phyloP scores from a whole-genome alignment of 176 grass and related monocot species.

The Bolboschoenus planiculmis region DNA sequence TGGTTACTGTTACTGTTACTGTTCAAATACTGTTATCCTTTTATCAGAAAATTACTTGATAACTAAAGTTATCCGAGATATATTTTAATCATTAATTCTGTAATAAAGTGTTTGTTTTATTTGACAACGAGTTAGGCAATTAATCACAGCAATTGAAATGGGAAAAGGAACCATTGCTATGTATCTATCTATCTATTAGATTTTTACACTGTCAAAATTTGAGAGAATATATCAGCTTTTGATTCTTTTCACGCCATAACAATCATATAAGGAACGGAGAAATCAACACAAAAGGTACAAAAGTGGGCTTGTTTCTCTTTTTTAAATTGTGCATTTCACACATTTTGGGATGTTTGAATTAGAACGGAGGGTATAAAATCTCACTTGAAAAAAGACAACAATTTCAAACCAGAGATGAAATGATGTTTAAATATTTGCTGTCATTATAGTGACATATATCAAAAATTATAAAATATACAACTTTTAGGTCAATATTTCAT shows the following conservation, averaged over 20 bases:
- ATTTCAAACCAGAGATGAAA: background rate
- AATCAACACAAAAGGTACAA: background rate
- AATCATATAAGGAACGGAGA: background rate
- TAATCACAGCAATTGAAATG: background rate
- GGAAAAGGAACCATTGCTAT: background rate
- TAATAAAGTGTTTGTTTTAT: slow-evolving; percentile 17
- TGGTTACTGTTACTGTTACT: background rate
- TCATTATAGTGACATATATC: no score
- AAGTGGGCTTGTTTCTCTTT: slow-evolving; percentile 2
- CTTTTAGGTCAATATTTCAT: no score
- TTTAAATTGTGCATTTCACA: background rate
- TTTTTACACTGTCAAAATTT: slow-evolving; percentile 1
- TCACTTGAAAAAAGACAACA: background rate
- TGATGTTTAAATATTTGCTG: no score
- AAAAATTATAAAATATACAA: no score
- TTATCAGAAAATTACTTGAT: background rate
- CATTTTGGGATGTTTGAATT: background rate
- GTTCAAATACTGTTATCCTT: background rate
- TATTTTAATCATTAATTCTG: background rate
- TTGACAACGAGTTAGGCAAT: background rate
- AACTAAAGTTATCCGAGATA: slow-evolving; percentile 12
- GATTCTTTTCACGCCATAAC: background rate
- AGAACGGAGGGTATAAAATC: background rate
- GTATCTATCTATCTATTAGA: no score
- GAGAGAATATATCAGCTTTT: slow-evolving; percentile 12